phyloP scores from a whole-genome alignment of 495 filamentous ascomycete genomes.

The Penicillium nucicola region DNA sequence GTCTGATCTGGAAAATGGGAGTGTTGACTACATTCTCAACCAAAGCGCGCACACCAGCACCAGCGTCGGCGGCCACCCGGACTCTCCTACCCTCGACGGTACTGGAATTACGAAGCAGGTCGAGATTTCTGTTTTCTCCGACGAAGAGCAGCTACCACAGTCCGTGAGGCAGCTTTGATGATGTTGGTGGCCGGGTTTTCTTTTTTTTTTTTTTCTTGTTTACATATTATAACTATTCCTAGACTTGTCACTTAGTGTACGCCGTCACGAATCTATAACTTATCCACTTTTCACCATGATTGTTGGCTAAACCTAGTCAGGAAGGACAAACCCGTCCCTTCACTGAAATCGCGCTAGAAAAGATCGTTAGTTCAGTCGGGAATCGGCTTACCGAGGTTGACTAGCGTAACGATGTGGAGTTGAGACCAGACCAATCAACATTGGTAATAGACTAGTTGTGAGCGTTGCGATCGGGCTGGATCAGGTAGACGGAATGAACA shows the following conservation, averaged over 20 bases:
- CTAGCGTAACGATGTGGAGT: too few species aligned
- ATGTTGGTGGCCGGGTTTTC: not conserved
- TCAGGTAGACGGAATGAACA: too few species aligned
- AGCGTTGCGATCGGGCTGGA: too few species aligned
- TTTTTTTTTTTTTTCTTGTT: too few species aligned
- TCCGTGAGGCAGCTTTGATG: not conserved
- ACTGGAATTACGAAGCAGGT: constrained; percentile 33
- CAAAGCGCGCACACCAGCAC: constrained; percentile 12
- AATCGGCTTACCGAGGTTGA: too few species aligned
- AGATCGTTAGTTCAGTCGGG: too few species aligned
- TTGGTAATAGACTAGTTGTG: too few species aligned
- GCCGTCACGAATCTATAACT: constrained; percentile 1
- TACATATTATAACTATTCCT: not conserved
- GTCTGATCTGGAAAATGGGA: constrained; percentile 23
- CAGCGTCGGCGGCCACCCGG: constrained; percentile 9
- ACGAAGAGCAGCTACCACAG: not conserved
- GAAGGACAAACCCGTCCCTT: too few species aligned
- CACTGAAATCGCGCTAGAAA: too few species aligned
- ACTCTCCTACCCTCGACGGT: constrained; percentile 10
- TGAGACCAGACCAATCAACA: too few species aligned
- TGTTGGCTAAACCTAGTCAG: not conserved
- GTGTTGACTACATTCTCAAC: constrained; percentile 31
- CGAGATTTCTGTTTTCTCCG: constrained; percentile 26
- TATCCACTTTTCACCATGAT: not conserved
- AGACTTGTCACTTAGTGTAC: not conserved